Base-by-base conservation (phyloP, 768 basidiomycete genomes). In the Leucocoprinus birnbaumii region DNA sequence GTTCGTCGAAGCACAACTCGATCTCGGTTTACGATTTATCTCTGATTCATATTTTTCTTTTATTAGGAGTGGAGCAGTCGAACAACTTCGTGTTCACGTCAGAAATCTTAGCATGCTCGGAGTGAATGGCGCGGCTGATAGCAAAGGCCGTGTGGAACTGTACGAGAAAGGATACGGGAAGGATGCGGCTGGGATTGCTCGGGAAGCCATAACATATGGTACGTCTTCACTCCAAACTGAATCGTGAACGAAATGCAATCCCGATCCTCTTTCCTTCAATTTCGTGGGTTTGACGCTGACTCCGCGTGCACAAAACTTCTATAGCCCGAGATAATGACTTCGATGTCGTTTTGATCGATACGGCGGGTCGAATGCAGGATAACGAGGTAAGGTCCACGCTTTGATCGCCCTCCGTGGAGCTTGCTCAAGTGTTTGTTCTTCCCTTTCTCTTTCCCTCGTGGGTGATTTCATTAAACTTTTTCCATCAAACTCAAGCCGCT, bases 301-400 rank as follows among this genome's bases (percentile, higher is more conserved):
- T 26, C 8, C 26, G 22, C 10, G 44, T 56, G 19, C 13, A 47
- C 37, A 11, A 16, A 38, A 19, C 11, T 19, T 46, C 16, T 50
- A 16, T 65, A 97, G 95, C 85, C 27, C 87, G 85, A 60, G 92
- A 95, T 62, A 87, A 89, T 58, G 84, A 86, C 58, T 98, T 97
- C 67, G 97, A 99, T 63, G 94, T 98, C 21, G 96, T 99, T 5
- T 77, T 99, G 43, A 93, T 99, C 63, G 97, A 99, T 68, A 98
- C 97, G 1, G 97, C 97, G 18, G 97, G 97, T 1, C 82, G 96
- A 51, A 98, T 98, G 97, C 97, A 99, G 69, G 97, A 98, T 69
- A 99, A 98, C 68, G 97, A 98, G 83, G 91, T 91, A 63, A 27
- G n/a, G 78, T 46, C 40, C 9, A 48, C 37, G n/a, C 14, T 54